Base-by-base conservation (phyloP, 2,329 filamentous ascomycete species). In the Colletotrichum truncatum region DNA sequence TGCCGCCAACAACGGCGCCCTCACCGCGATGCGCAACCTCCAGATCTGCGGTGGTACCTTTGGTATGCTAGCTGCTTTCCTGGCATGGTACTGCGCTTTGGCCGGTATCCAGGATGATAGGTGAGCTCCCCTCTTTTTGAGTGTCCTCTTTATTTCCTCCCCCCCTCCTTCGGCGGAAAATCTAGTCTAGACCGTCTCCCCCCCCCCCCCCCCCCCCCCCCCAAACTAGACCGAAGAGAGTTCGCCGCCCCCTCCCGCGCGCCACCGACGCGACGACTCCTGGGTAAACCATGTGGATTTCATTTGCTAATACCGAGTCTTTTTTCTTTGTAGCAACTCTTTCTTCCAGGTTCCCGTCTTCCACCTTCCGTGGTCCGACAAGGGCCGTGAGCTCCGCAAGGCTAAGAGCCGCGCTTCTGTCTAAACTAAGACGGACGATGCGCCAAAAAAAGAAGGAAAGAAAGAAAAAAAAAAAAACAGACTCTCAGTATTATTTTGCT, bases 351-450 rank as follows among this genome's bases (percentile, higher is more conserved):
- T 97, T 67, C 95, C 94, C 54, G 94, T 98, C 68, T 90, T 92
- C 73, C 94, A 97, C 85, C 97, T 98, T 85, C 95, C 94, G 57
- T 98, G 95, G 95, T 95, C 92, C 36, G 91, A 92, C 73, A 91
- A 91, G 81, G 92, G 88, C 56, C 87, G 86, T 68, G 85, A 89
- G 77, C 77, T 76, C 66, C 86, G 89, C 67, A 76, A 74, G 65
- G 72, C 73, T 68, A 83, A 91, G 83, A 80, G 78, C 58, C 81
- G 83, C 38, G 82, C 81, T 55, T 38, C 62, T 18, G 64, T 48
- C 16, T 66, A 54, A 32, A 26, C n/a, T 0, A 4, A 25, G 28
- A 1, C 39, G 39, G 25, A 34, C 26, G 36, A 16, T 39, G n/a
- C n/a, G n/a, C n/a, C n/a, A n/a, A n/a, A n/a, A n/a, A n/a, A n/a